Conservation (phyloP, 2,329 filamentous ascomycete genomes). For the Arthrobotrys megalospora region DNA sequence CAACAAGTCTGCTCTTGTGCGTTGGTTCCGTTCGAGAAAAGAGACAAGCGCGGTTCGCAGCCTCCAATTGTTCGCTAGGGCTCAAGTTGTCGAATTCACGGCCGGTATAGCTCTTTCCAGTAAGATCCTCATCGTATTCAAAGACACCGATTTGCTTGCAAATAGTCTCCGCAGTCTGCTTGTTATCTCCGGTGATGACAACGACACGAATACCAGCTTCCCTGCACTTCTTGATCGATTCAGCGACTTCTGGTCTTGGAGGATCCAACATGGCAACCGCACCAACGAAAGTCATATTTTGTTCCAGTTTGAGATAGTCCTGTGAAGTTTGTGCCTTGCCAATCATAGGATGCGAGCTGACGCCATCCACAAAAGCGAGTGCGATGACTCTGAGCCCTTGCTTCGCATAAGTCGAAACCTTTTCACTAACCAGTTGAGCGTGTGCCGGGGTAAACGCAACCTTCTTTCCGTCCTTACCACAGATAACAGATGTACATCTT, state of each 20-base stretch:
- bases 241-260: slow-evolving; percentile 89
- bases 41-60: slow-evolving; percentile 86
- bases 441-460: slow-evolving; percentile 81
- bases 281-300: slow-evolving; percentile 93
- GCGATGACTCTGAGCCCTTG: slow-evolving; percentile 94
- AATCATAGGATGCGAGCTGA: slow-evolving; percentile 79
- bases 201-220: slow-evolving; percentile 95
- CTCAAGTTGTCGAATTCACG: slow-evolving; percentile 91
- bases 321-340: slow-evolving; percentile 83
- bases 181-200: slow-evolving; percentile 98
- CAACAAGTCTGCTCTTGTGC: slow-evolving; percentile 98
- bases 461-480: slow-evolving; percentile 83
- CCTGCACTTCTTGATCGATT: slow-evolving; percentile 88
- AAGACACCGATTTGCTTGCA: slow-evolving; percentile 98
- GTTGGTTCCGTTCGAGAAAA: slow-evolving; percentile 96
- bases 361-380: slow-evolving; percentile 84
- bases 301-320: slow-evolving; percentile 89
- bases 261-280: slow-evolving; percentile 97
- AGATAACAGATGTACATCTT: slow-evolving; percentile 84
- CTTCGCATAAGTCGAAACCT: slow-evolving; percentile 92
- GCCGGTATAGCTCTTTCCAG: slow-evolving; percentile 94
- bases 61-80: slow-evolving; percentile 83
- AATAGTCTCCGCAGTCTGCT: slow-evolving; percentile 96
- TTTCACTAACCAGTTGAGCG: slow-evolving; percentile 78
- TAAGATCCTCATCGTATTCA: slow-evolving; percentile 82